Base-by-base conservation (phyloP, 108 stramenopile species). In the Nannochloropsis salina region DNA sequence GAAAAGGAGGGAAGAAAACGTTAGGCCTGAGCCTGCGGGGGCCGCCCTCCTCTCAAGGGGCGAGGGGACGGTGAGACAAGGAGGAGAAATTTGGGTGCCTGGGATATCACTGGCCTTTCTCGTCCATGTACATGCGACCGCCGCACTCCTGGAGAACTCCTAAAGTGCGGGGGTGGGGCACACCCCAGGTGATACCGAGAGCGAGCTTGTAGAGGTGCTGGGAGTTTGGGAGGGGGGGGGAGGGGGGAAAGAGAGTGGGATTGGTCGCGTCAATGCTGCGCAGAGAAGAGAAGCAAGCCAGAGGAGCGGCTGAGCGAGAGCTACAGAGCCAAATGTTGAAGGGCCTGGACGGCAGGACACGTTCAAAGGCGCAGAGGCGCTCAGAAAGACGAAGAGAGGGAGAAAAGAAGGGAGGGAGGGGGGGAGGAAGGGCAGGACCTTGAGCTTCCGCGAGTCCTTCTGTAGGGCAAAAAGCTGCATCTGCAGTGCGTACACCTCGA, bases 81-180 rank as follows among this genome's bases (percentile, higher is more conserved):
- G 31, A 31, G 31, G 1, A 31, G 31, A 31, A 31, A 31, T 31
- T 1, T 1, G 0, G 31, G 31, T 31, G 31, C 31, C 0, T 31
- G 31, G 31, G 31, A 31, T 31, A 31, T 31, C 31, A 31, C 31
- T 31, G 31, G 31, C 31, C 31, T 31, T 31, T 31, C 31, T 91
- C 93, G 83, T 95, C 90, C 96, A 96, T 95, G 90, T 96, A 94
- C 95, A 95, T 96, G 88, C 96, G 95, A 0, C 96, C 96, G 31
- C 96, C 96, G 44, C 95, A 88, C 89, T 96, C 95, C 89, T 95
- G 94, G 86, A 96, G 95, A 51, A 95, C 82, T 42, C 95, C 96
- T 9, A 96, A 85, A 2, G 95, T 96, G 41, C 96, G 93, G 1
- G 96, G 96, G 85, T 96, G 96, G 5, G 96, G 95, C 85, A 97